phyloP scores from a whole-genome alignment of 2,329 filamentous ascomycete genomes.

The Piedraia hortae region DNA sequence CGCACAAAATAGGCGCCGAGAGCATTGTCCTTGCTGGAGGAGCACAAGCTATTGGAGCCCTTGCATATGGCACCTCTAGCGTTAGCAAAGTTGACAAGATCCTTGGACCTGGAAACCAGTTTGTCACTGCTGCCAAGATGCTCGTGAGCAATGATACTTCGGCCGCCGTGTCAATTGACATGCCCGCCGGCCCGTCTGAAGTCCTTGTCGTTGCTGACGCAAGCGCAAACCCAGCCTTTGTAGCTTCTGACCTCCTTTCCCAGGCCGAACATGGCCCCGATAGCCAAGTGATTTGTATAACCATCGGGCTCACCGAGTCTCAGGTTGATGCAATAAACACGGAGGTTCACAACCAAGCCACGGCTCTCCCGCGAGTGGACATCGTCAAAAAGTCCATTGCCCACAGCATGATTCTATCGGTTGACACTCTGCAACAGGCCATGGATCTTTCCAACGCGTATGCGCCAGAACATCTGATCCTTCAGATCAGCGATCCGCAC shows the following conservation, averaged over 20 bases:
- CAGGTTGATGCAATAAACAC: conserved; percentile 66
- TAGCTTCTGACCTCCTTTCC: conserved; percentile 77
- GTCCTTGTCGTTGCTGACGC: conserved; percentile 87
- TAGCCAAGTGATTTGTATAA: conserved; percentile 79
- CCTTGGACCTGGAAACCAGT: conserved; percentile 88
- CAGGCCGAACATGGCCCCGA: conserved; percentile 95
- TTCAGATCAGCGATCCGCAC: conserved; percentile 59
- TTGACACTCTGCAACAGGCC: conserved; percentile 49
- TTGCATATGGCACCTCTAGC: conserved; percentile 91
- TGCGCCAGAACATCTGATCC: conserved; percentile 83
- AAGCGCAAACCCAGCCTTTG: conserved; percentile 70
- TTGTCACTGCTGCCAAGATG: conserved; percentile 97
- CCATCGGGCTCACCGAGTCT: conserved; percentile 46
- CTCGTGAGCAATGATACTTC: conserved; percentile 91
- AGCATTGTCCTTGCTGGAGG: conserved; percentile 88
- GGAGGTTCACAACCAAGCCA: conserved; percentile 67
- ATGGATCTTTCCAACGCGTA: conserved; percentile 72
- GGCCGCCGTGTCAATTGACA: conserved; percentile 84
- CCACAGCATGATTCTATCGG: conserved; percentile 66
- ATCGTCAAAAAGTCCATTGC: conserved; percentile 75
- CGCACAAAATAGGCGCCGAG: conserved; percentile 87
- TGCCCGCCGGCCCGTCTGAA: conserved; percentile 91
- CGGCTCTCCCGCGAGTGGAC: conserved; percentile 64
- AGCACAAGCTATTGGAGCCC: conserved; percentile 79
- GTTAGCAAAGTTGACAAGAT: conserved; percentile 97